Conservation (phyloP, 2,329 filamentous ascomycete species). For the Paraphaeosphaeria sporulosa region DNA sequence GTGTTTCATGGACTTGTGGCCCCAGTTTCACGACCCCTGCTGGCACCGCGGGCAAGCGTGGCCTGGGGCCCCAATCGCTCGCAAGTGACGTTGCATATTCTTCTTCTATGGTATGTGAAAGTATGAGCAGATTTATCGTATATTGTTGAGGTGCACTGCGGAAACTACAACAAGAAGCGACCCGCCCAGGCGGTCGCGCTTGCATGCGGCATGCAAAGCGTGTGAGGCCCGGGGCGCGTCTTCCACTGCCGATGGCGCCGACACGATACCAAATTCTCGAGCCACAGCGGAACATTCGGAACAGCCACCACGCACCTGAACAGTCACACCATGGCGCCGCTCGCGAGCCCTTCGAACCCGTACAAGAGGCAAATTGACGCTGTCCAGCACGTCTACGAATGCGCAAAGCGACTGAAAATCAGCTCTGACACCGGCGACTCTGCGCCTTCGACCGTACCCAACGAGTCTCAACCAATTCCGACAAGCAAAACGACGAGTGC, state of each 20-base stretch:
- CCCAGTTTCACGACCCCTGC: constrained; percentile 47
- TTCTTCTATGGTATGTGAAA: constrained; percentile 18
- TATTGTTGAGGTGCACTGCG: constrained; percentile 1
- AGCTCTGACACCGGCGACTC: constrained; percentile 29
- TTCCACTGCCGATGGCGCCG: neutral
- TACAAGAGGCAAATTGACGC: constrained; percentile 12
- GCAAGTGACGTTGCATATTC: constrained; percentile 24
- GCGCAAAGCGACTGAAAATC: constrained; percentile 36
- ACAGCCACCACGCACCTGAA: neutral
- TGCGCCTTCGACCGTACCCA: constrained; percentile 29
- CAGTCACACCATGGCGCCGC: constrained; percentile 10
- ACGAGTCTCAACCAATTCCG: constrained; percentile 27
- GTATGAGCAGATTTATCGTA: neutral
- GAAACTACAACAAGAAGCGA: too few relatives aligned
- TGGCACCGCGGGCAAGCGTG: constrained; percentile 36
- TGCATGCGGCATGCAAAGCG: neutral
- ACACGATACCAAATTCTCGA: neutral
- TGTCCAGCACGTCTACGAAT: constrained; percentile 17
- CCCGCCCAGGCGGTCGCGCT: neutral
- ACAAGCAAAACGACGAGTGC: constrained; percentile 26
- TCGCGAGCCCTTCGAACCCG: constrained; percentile 10
- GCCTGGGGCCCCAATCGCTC: constrained; percentile 21
- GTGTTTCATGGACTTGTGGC: constrained; percentile 37
- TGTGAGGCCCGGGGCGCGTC: neutral
- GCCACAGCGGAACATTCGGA: neutral